phyloP scores from a whole-genome alignment of 2,329 filamentous ascomycete species.

The Chalara sp. region DNA sequence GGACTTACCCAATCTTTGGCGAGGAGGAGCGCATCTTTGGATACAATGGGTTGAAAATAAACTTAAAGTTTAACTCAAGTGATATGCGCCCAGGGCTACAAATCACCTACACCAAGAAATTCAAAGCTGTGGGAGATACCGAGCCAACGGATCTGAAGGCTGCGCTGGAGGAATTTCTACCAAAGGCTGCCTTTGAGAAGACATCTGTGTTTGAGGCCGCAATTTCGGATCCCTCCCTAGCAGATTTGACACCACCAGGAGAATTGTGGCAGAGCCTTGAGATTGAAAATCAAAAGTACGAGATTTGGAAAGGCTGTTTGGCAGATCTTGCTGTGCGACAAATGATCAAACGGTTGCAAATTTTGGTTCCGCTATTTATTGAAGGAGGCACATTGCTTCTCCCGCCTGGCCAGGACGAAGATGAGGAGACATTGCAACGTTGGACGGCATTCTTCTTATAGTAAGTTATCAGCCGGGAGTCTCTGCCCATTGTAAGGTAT shows the following conservation, averaged over 20 bases:
- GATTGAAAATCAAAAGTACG: conserved; percentile 58
- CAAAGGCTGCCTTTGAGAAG: conserved; percentile 61
- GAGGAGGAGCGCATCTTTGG: conserved; percentile 91
- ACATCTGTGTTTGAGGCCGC: conserved; percentile 54
- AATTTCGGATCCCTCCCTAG: conserved; percentile 36
- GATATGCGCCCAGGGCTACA: conserved; percentile 75
- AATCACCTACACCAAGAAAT: conserved; percentile 65
- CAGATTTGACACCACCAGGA: conserved; percentile 66
- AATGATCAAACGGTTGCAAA: conserved; percentile 73
- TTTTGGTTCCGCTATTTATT: conserved; percentile 80
- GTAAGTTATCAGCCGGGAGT: neutral
- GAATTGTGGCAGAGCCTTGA: conserved; percentile 59
- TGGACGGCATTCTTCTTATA: conserved; percentile 93
- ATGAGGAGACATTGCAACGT: conserved; percentile 62
- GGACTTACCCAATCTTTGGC: conserved; percentile 88
- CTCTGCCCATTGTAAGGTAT: neutral
- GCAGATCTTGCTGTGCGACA: conserved; percentile 61
- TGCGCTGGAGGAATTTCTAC: conserved; percentile 50
- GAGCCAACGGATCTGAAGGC: conserved; percentile 63
- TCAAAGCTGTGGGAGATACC: conserved; percentile 59
- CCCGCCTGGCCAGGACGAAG: conserved; percentile 65
- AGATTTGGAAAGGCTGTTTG: conserved; percentile 78
- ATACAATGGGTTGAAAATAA: conserved; percentile 74
- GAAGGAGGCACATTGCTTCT: conserved; percentile 79
- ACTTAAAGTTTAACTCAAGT: conserved; percentile 57